Conservation (phyloP, 163 green algal species). For the Prototheca cutis region DNA sequence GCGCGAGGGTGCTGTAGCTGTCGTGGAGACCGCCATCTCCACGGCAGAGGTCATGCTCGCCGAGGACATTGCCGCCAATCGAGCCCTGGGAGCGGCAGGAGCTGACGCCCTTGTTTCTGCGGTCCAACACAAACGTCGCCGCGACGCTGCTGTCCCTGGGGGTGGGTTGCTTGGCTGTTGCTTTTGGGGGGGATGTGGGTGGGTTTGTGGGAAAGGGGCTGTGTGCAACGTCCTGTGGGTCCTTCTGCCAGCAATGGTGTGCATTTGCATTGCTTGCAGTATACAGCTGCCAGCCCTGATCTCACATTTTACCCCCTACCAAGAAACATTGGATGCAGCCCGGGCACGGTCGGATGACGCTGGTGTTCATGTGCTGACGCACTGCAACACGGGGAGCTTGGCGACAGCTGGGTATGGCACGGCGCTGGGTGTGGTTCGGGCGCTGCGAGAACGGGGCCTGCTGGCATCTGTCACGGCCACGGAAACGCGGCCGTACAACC, state of each 20-base stretch:
- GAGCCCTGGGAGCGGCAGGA: conserved; percentile 67
- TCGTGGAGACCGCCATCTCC: conserved; percentile 52
- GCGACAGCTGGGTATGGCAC: conserved; percentile 86
- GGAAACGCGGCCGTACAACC: conserved; percentile 94
- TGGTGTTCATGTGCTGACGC: conserved; percentile 84
- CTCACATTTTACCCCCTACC: no score
- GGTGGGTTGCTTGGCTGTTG: no score
- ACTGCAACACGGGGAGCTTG: conserved; percentile 95
- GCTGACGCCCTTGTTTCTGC: conserved; percentile 57
- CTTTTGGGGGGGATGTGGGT: no score
- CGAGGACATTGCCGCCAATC: conserved; percentile 77
- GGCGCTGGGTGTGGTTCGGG: conserved; percentile 73
- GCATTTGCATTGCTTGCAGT: no score
- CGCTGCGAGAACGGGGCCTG: conserved; percentile 50
- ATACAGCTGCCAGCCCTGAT: no score
- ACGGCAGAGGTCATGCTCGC: conserved; percentile 66
- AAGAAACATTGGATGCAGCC: no score
- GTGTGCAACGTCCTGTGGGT: no score
- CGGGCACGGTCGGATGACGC: no score
- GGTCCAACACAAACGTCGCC: conserved; percentile 27
- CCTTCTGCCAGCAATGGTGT: no score
- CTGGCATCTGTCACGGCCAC: conserved; percentile 76
- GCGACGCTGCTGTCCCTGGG: conserved; percentile 28
- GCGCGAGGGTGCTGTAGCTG: no score
- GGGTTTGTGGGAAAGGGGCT: no score